Evolutionary conservation across 1,139 yeast species (phyloP).

Genomic region (Hansenula anomala): DNA sequence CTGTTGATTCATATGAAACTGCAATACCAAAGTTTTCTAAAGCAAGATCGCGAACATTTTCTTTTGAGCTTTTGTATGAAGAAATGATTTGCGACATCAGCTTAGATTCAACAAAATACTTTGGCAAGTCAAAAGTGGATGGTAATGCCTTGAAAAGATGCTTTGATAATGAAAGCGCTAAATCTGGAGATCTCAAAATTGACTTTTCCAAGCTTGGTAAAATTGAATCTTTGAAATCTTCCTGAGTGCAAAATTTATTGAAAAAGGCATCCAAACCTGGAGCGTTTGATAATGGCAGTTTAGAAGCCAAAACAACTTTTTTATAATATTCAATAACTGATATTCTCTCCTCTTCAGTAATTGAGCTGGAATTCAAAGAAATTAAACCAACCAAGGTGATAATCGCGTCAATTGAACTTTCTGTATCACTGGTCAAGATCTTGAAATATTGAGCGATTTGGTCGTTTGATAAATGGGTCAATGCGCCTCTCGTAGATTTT

Average conservation of each 20-base stretch:
- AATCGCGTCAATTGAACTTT: slow-evolving; percentile 25
- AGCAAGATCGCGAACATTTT: slow-evolving; percentile 52
- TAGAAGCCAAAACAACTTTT: slow-evolving; percentile 43
- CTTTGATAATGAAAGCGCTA: slow-evolving; percentile 48
- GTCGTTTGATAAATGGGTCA: slow-evolving; percentile 6
- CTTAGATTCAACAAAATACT: slow-evolving; percentile 40
- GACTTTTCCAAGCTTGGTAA: slow-evolving; percentile 72
- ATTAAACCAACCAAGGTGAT: slow-evolving; percentile 36
- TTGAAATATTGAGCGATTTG: slow-evolving; percentile 12
- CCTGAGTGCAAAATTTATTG: slow-evolving; percentile 36
- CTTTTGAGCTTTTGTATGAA: slow-evolving; percentile 70
- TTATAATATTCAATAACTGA: slow-evolving; percentile 29
- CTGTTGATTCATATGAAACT: slow-evolving; percentile 16
- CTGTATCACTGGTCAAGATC: slow-evolving; percentile 8
- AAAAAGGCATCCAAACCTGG: slow-evolving; percentile 30
- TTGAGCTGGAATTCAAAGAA: slow-evolving; percentile 27
- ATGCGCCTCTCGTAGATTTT: slow-evolving; percentile 7
- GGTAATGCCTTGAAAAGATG: slow-evolving; percentile 38
- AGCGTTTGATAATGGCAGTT: slow-evolving; percentile 29
- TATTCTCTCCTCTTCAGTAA: slow-evolving; percentile 16
- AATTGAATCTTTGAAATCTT: slow-evolving; percentile 37
- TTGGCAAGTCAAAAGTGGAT: slow-evolving; percentile 31
- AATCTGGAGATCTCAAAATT: slow-evolving; percentile 77
- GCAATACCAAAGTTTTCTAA: slow-evolving; percentile 32
- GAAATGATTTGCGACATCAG: slow-evolving; percentile 56